Base-by-base conservation (phyloP, 1,139 yeast genomes). In the Suhomyces guaymorum region DNA sequence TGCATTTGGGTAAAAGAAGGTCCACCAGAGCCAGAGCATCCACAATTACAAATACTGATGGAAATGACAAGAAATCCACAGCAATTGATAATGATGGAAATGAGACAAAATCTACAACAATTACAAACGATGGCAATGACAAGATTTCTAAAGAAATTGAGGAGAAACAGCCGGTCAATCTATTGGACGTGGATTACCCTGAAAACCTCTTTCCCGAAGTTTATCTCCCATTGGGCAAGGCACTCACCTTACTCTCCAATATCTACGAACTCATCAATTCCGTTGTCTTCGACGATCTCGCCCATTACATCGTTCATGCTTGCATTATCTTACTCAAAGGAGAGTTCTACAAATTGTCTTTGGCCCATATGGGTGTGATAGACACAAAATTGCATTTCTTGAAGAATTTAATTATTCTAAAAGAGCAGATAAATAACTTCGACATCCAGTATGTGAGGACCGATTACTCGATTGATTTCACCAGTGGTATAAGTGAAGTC, bases 271-370 rank as follows among this genome's bases (percentile, higher is more conserved):
- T 89, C 47, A 75, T 90, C 16, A 81, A 82, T 45, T 78, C 84
- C 1, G 66, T 76, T 7, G 86, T 89, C 1, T 90, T 90, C 61
- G 96, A 89, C 52, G 96, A 88, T 52, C 61, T 90, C 43, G 96
- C 97, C 0, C 96, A 89, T 55, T 79, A 84, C 37, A 80, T 88
- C 38, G 87, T 90, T 5, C 96, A 87, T 52, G 77, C 84, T 30
- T 83, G 95, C 48, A 73, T 90, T 24, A 56, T 63, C 26, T 33
- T 84, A 79, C 19, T 70, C 73, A 55, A 74, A 64, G 55, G 67
- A 52, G 49, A 63, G 23, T 86, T 85, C 6, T 76, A 73, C 46
- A 63, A 42, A 61, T 72, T 41, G 44, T 64, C 58, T 33, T 61
- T 36, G 49, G 71, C 33, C 15, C 67, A 59, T 57, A 68, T 50